Evolutionary conservation across 192 early-diverging fungal genomes (phyloP).

Genomic region (Glomus cerebriforme): DNA sequence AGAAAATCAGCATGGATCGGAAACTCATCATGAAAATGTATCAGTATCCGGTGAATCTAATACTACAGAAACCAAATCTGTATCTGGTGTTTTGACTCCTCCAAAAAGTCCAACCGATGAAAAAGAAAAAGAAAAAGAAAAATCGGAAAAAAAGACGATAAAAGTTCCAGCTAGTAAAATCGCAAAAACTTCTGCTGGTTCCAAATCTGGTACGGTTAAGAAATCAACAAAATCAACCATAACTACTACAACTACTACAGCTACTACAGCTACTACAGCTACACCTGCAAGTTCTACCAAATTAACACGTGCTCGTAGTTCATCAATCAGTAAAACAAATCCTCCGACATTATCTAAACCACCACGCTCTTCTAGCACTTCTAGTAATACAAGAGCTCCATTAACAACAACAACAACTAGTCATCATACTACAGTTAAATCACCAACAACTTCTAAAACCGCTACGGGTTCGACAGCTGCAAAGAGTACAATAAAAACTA

Average conservation of each 20-base stretch:
- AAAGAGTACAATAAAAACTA: background rate
- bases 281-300: background rate
- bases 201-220: background rate
- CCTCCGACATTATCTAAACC: background rate
- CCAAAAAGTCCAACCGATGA: conserved; percentile 31
- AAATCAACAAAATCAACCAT: background rate
- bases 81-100: conserved; percentile 22
- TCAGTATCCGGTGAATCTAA: conserved; percentile 20
- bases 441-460: conserved; percentile 2
- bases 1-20: background rate
- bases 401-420: background rate
- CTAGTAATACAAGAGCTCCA: background rate
- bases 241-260: background rate
- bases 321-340: conserved; percentile 12
- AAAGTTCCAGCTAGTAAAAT: conserved; percentile 7
- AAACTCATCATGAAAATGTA: background rate
- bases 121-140: conserved; percentile 19
- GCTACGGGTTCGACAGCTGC: background rate
- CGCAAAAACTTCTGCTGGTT: background rate
- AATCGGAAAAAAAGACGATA: background rate
- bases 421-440: background rate
- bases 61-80: background rate
- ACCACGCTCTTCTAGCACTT: conserved; percentile 20
- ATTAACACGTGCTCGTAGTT: conserved; percentile 18
- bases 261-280: background rate